Base-by-base conservation (phyloP, 805 yeast genomes). In the Candida verbasci region DNA sequence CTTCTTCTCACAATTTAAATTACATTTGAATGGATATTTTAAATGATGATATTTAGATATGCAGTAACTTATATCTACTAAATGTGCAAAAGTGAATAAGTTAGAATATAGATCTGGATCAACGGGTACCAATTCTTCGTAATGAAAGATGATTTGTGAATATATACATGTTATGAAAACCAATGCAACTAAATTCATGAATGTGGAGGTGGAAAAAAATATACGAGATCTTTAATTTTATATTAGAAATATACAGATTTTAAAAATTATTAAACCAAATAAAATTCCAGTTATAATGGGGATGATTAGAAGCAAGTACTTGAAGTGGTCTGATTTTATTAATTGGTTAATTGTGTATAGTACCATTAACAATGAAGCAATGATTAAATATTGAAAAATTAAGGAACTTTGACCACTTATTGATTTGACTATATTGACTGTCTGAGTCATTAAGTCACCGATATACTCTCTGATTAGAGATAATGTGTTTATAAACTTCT, bases 61-160 rank as follows among this genome's bases (percentile, higher is more conserved):
- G 42, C 75, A 69, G 42, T 68, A 68, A 4, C 73, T 50, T 9
- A 68, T 67, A 40, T 69, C 74, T 17, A 65, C 56, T 22, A 69
- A 50, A 42, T 65, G 70, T 4, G 73, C 68, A 35, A 59, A 62
- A 7, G 63, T 58, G 49, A 47, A 58, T 34, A 65, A 48, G 32
- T 56, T 53, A n/a, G 45, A 30, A 37, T 57, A 62, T 10, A 58
- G 43, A 6, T 44, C 49, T 2, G 34, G 12, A 30, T 56, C 56
- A 3, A 60, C 17, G 4, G 25, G 25, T 10, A 26, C 4, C 17
- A 10, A 5, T 3, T 14, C 6, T 8, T 16, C 31, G 6, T 4
- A 6, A n/a, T 20, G 31, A 4, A 29, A 14, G n/a, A 17, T 12
- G n/a, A 29, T 9, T 22, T 30, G 33, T 14, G 25, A 30, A 17